These are phyloP conservation scores for Podospora bellae-mahoneyi DNA, from an alignment of 495 filamentous ascomycete species.

Conservation along the genomic window DNA sequence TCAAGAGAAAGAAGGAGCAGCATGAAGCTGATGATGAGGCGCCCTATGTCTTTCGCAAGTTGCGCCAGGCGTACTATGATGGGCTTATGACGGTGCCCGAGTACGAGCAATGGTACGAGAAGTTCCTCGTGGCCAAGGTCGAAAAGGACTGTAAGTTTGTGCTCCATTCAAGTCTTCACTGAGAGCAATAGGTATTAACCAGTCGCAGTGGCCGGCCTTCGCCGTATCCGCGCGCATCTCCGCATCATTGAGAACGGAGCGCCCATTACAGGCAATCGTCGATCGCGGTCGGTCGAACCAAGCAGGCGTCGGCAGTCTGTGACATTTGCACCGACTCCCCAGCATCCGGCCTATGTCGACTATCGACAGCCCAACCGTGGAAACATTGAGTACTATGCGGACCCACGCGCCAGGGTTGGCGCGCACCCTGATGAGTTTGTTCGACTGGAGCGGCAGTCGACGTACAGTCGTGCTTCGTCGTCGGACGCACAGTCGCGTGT, in stretches of 20 bases:
- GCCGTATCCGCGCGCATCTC: constrained; percentile 23
- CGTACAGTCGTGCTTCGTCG: constrained; percentile 16
- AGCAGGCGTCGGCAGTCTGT: constrained; percentile 16
- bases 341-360: neutral
- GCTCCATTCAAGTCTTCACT: too few species aligned
- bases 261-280: constrained; percentile 13
- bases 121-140: constrained; percentile 26
- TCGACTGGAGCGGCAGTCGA: constrained; percentile 15
- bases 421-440: constrained; percentile 22
- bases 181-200: neutral
- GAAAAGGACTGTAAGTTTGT: constrained; percentile 25
- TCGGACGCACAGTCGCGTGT: constrained; percentile 10
- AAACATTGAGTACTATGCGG: constrained; percentile 19
- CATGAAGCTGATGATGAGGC: constrained; percentile 25
- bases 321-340: neutral
- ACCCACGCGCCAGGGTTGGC: constrained; percentile 12
- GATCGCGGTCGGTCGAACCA: constrained; percentile 15
- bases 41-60: constrained; percentile 24
- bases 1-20: constrained; percentile 23
- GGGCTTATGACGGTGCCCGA: constrained; percentile 17
- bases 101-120: constrained; percentile 26
- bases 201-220: constrained; percentile 16
- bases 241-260: constrained; percentile 21
- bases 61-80: constrained; percentile 23
- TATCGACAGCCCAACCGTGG: neutral